These are phyloP conservation scores for Ligustrum vulgare DNA, from an alignment of 257 asterid species.

Conservation along the genomic window DNA sequence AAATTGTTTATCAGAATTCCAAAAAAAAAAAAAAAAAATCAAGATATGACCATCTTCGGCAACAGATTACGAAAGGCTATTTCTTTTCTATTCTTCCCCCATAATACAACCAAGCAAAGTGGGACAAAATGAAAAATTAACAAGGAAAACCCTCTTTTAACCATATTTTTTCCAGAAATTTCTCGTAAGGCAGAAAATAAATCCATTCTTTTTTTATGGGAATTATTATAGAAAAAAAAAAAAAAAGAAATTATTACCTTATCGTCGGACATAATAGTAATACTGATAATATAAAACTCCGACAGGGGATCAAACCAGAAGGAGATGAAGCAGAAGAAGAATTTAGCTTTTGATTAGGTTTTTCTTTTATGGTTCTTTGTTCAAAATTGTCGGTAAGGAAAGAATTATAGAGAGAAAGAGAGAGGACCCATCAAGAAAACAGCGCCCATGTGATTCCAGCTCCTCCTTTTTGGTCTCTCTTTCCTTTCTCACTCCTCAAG, in stretches of 20 bases:
- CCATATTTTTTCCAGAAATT: constrained; percentile 4
- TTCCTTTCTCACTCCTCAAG: not conserved
- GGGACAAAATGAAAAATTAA: not conserved
- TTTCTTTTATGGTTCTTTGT: constrained; percentile 33
- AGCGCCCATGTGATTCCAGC: constrained; percentile 85
- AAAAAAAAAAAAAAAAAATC: no score
- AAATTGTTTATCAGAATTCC: not conserved
- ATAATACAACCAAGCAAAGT: constrained; percentile 4
- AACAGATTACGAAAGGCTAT: not conserved
- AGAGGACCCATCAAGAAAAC: constrained; percentile 59
- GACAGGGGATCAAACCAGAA: constrained; percentile 20
- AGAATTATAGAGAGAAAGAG: constrained; percentile 22
- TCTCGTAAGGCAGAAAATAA: not conserved
- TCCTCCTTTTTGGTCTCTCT: constrained; percentile 27
- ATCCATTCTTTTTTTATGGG: not conserved
- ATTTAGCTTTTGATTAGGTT: constrained; percentile 14
- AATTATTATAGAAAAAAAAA: not conserved
- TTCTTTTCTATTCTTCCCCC: not conserved
- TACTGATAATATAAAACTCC: constrained; percentile 12
- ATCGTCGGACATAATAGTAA: constrained; percentile 45
- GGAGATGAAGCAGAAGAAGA: constrained; percentile 21
- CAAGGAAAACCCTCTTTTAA: not conserved
- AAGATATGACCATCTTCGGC: not conserved
- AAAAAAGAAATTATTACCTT: constrained; percentile 31
- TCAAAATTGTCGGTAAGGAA: constrained; percentile 65